Conservation (phyloP, 2,329 filamentous ascomycete genomes). For the Aspergillus sp. region DNA sequence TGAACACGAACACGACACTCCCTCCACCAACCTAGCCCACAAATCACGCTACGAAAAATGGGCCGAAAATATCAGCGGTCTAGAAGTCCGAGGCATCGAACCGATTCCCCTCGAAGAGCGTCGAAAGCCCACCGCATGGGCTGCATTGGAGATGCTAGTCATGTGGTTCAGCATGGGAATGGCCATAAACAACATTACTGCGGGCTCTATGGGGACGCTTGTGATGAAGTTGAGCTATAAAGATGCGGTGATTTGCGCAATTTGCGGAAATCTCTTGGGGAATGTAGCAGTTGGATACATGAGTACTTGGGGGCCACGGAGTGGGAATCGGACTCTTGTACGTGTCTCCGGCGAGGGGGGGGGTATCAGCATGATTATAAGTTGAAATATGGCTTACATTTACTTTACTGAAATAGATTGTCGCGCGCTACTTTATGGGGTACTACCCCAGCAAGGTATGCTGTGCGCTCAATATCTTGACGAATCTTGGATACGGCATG, state of each 20-base stretch:
- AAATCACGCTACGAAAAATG: constrained; percentile 7
- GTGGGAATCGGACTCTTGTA: constrained; percentile 40
- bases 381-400: constrained; percentile 5
- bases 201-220: constrained; percentile 37
- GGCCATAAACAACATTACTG: constrained; percentile 32
- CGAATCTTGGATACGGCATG: constrained; percentile 39
- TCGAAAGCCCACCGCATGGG: constrained; percentile 13
- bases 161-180: constrained; percentile 3
- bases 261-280: constrained; percentile 33
- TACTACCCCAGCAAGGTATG: constrained; percentile 37
- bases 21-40: constrained; percentile 2
- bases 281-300: constrained; percentile 33
- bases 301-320: constrained; percentile 35
- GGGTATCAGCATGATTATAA: background rate
- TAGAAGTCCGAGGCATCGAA: constrained; percentile 14
- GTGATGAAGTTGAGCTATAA: constrained; percentile 34
- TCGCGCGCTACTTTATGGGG: constrained; percentile 38
- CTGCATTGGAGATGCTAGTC: constrained; percentile 17
- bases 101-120: constrained; percentile 15
- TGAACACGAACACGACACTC: constrained; percentile 10
- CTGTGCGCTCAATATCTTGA: constrained; percentile 36
- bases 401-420: constrained; percentile 22
- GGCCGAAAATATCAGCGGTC: constrained; percentile 7
- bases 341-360: constrained; percentile 9
- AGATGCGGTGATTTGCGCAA: constrained; percentile 33